Evolutionary conservation across 2,329 filamentous ascomycete species (phyloP), one percentile per base, ranked within the genome.

Genomic region (Dothiorella sarmentorum): DNA sequence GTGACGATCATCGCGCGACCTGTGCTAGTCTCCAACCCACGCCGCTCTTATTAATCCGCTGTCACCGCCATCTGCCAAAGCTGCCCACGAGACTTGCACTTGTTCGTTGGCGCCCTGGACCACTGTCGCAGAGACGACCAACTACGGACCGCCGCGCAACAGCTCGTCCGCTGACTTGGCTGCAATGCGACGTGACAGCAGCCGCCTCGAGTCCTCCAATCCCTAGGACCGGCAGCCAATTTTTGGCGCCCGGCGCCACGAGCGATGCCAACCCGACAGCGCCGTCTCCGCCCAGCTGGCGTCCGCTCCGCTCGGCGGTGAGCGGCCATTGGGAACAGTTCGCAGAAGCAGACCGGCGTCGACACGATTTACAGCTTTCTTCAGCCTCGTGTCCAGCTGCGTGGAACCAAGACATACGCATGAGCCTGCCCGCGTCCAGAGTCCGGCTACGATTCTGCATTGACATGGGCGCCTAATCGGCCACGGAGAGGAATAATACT

Each of bases 11-110:
- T 53, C 33, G 49, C 49, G 49, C 49, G 49, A 40, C 45, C 45
- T 51, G 49, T 40, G 49, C 49, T 53, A 53, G 49, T 26, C 43
- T 24, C 43, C 22, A 5, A 17, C 47, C 33, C 33, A 29, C 24
- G 22, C 42, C 17, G 17, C 45, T 7, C 20, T 26, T 51, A 53
- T 53, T 53, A 53, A 40, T 13, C 22, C 13, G 15, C 7, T 31
- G 49, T 53, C 49, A 53, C 49, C 49, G 49, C 49, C 35, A 53
- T 53, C 47, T 51, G n/a, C 47, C 4, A 37, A 29, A n/a, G 33
- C 33, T 53, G 49, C 27, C 15, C 35, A 18, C 26, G 43, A 26
- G 20, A 6, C 37, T 40, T 7, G n/a, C 37, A 18, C n/a, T n/a
- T n/a, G n/a, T n/a, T n/a, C n/a, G n/a, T n/a, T n/a, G n/a, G n/a